Percentiles rank a stretch among this genome's conserved stretches.
phyloP scores from a whole-genome alignment of 192 early-diverging fungal species.

The Dispira simplex region DNA sequence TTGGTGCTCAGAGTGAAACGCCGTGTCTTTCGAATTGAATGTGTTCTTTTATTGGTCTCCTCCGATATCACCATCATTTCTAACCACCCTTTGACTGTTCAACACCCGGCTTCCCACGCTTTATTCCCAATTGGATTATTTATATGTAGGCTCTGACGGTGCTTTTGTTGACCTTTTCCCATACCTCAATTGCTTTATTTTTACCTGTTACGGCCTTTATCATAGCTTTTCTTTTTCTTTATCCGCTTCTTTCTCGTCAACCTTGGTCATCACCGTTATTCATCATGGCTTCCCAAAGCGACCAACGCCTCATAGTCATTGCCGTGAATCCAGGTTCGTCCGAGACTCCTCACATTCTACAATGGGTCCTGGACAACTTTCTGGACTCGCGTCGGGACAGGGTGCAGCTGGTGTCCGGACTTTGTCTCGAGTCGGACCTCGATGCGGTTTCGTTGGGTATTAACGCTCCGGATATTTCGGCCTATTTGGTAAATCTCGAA shows the following conservation, averaged over 20 bases:
- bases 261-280: neutral
- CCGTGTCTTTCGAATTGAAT: no score
- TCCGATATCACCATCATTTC: no score
- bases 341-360: conserved; percentile 20
- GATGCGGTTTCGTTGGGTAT: conserved; percentile 14
- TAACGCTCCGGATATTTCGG: conserved; percentile 2
- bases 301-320: conserved; percentile 13
- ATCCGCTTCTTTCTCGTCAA: neutral
- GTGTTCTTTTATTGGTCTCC: no score
- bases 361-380: conserved; percentile 25
- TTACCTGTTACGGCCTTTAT: neutral
- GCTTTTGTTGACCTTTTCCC: no score
- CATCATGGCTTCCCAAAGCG: neutral
- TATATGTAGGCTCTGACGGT: no score
- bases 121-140: no score
- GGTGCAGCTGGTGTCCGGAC: conserved; percentile 16
- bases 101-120: no score
- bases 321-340: conserved; percentile 21
- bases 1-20: no score
- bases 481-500: conserved; percentile 10
- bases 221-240: neutral
- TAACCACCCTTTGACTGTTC: no score
- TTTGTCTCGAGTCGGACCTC: conserved; percentile 17
- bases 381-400: conserved; percentile 15
- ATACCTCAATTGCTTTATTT: neutral